Base-by-base conservation (phyloP, 257 asterid species). In the Nicotiana sylvestris region DNA sequence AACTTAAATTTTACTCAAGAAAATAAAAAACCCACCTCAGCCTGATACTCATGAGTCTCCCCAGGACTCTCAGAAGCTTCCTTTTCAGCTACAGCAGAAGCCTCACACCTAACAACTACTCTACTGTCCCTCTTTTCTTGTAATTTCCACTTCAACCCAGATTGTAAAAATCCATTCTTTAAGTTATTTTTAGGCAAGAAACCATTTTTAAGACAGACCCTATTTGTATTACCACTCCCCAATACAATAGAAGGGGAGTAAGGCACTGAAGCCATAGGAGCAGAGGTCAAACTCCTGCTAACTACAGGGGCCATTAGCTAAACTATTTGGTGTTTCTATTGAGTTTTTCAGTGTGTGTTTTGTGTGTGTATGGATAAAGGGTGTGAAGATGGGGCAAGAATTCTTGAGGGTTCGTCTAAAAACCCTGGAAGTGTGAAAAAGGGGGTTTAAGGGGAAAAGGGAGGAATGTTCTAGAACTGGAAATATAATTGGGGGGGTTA, bases 1-100 rank as follows among this genome's bases (percentile, higher is more conserved):
- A 67, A 27, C 65, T n/a, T 3, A 68, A 70, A 78, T 32, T 1
- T 43, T 12, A 78, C 29, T 1, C 32, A 60, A 53, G 6, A 29
- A 55, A 72, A 37, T 17, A 39, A 17, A 83, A 66, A 46, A 9
- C 25, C 61, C 77, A 96, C 99, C 99, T 96, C 99, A 84, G 99
- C 99, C 83, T 94, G 99, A 84, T 94, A 96, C 85, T 93, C 97
- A 80, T 78, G 90, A 2, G 92, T 93, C 84, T 96, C 99, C 25
- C 91, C 98, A 49, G 87, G 64, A 62, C 81, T 88, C 85, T 94
- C 94, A 51, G 97, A 76, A 78, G 95, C 90, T 86, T 96, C 98
- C 84, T 93, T 96, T 82, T 96, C 99, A 82, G 98, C 98, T 61
- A 96, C 98, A 30, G 97, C 89, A 76, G 97, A 86, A 51, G 90